A percentile compares a stretch with the other conserved stretches of the same genome.
Conservation (phyloP, 331 rosid genomes). For the Arachis monticola region DNA sequence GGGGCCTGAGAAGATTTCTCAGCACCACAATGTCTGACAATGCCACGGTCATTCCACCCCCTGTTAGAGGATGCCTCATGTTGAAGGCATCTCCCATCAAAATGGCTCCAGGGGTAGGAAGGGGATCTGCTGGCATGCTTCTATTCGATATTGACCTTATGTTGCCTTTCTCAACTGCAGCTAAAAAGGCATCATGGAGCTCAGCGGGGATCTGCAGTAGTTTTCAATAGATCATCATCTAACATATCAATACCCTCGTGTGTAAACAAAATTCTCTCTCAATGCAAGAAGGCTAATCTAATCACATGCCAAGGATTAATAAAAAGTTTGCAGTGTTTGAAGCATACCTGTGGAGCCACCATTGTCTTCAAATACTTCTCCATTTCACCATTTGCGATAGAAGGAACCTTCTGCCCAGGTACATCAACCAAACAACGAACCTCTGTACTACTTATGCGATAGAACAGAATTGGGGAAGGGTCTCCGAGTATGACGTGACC, state of each 20-base stretch:
- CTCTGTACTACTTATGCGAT: slow-evolving; percentile 92
- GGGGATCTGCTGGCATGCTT: slow-evolving; percentile 99
- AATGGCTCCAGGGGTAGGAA: slow-evolving; percentile 93
- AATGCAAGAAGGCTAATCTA: slow-evolving; percentile 1
- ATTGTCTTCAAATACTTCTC: slow-evolving; percentile 75
- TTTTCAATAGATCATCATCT: slow-evolving; percentile 32
- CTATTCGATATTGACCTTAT: slow-evolving; percentile 96
- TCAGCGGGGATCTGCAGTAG: slow-evolving; percentile 81
- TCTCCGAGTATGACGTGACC: slow-evolving; percentile 95
- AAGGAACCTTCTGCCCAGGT: slow-evolving; percentile 97
- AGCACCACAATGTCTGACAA: slow-evolving; percentile 91
- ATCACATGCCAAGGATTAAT: not conserved
- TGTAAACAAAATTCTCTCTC: slow-evolving; percentile 14
- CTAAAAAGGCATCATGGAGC: slow-evolving; percentile 71
- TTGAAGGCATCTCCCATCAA: slow-evolving; percentile 98
- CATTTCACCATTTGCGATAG: slow-evolving; percentile 97
- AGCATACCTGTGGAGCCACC: slow-evolving; percentile 90
- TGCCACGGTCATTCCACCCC: slow-evolving; percentile 99
- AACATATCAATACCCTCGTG: slow-evolving; percentile 1
- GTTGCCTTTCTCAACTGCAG: slow-evolving; percentile 86
- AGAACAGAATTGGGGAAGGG: slow-evolving; percentile 95
- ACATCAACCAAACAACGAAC: slow-evolving; percentile 96
- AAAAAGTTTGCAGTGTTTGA: no score
- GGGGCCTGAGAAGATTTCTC: slow-evolving; percentile 82
- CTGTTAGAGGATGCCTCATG: slow-evolving; percentile 98